Conservation (phyloP, 2,329 filamentous ascomycete genomes). For the Ophiosphaerella korrae region DNA sequence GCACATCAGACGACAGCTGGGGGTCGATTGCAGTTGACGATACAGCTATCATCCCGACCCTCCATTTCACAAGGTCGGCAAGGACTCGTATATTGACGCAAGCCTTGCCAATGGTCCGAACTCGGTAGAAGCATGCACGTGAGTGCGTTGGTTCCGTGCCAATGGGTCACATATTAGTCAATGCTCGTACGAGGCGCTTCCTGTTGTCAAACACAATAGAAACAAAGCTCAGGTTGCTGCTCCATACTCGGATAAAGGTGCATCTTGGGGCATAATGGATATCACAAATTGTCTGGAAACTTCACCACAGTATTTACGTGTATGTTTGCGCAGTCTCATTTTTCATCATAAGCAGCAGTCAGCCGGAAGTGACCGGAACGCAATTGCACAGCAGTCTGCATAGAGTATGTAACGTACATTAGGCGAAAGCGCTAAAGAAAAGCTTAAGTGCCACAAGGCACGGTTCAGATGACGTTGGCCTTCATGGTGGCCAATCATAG, state of each 20-base stretch:
- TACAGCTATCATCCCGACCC: background rate
- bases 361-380: conserved; percentile 28
- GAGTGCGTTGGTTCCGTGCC: background rate
- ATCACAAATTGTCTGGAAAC: background rate
- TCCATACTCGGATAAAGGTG: too few relatives aligned
- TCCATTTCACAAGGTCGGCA: background rate
- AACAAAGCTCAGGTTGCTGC: too few relatives aligned
- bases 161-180: conserved; percentile 19
- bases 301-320: background rate
- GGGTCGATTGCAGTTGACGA: too few relatives aligned
- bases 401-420: conserved; percentile 11
- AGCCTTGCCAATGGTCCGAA: background rate
- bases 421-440: conserved; percentile 21
- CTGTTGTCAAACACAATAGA: too few relatives aligned
- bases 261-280: too few relatives aligned
- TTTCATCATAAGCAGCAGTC: conserved; percentile 7
- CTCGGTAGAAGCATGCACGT: background rate
- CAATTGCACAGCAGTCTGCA: conserved; percentile 8
- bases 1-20: too few relatives aligned
- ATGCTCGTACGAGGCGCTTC: background rate
- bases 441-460: conserved; percentile 26
- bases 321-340: background rate
- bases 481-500: conserved; percentile 14
- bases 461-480: conserved; percentile 25
- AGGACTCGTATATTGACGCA: background rate